Conservation (phyloP, 1,284 basidiomycete species). For the Leccinum huronense region DNA sequence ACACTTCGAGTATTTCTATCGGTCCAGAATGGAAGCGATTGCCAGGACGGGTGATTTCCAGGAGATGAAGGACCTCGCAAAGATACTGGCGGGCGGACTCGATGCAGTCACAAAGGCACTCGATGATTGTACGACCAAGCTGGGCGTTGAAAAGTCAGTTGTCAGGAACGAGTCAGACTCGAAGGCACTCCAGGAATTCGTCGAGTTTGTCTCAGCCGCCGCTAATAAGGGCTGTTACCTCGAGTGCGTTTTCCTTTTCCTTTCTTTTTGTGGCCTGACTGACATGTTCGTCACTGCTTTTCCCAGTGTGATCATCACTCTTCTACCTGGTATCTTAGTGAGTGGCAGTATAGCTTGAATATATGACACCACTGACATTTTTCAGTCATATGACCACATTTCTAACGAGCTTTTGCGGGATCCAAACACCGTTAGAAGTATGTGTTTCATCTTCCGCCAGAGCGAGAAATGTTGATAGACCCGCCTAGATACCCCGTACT, state of each 20-base stretch:
- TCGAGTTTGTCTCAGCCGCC: neutral
- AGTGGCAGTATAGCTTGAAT: neutral
- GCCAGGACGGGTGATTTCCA: slow-evolving; percentile 10
- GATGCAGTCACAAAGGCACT: neutral
- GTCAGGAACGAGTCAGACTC: slow-evolving; percentile 3
- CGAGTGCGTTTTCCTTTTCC: slow-evolving; percentile 10
- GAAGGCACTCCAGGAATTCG: slow-evolving; percentile 4
- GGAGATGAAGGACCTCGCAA: slow-evolving; percentile 6
- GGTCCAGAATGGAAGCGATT: slow-evolving; percentile 7
- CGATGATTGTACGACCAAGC: slow-evolving; percentile 1
- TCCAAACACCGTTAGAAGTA: slow-evolving; percentile 13
- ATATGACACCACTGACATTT: neutral
- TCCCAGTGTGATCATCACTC: slow-evolving; percentile 13
- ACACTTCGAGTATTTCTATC: slow-evolving; percentile 15
- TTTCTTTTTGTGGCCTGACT: neutral
- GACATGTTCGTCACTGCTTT: neutral
- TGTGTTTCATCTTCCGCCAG: neutral
- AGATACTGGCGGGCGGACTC: slow-evolving; percentile 3
- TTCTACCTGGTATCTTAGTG: slow-evolving; percentile 17
- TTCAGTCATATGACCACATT: slow-evolving; percentile 15
- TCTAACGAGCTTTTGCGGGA: slow-evolving; percentile 5
- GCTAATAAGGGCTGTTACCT: slow-evolving; percentile 9
- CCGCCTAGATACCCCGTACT: slow-evolving; percentile 12
- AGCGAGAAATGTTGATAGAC: neutral
- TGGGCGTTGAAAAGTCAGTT: slow-evolving; percentile 8